Evolutionary conservation across 495 filamentous ascomycete genomes (phyloP).

Genomic region (Niebla homalea): DNA sequence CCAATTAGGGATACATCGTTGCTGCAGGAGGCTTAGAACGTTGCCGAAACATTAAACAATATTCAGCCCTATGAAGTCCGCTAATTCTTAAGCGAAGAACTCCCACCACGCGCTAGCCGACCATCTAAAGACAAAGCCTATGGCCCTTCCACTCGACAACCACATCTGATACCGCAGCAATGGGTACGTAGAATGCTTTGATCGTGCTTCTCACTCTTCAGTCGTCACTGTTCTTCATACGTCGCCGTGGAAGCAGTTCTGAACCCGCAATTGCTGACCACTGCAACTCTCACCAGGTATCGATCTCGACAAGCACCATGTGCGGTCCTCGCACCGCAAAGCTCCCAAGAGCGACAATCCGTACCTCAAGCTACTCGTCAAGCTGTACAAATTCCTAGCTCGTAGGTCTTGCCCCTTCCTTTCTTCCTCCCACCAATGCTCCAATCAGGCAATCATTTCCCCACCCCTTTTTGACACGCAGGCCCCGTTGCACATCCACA

Average conservation of each 20-base stretch:
- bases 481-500: too few species aligned
- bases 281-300: constrained; percentile 33
- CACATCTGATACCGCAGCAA: constrained; percentile 7
- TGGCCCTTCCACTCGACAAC: not conserved
- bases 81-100: constrained; percentile 10
- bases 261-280: constrained; percentile 4
- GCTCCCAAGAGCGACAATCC: constrained; percentile 97
- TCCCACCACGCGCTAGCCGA: constrained; percentile 6
- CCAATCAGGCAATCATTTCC: not conserved
- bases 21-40: too few species aligned
- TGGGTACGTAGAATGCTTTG: constrained; percentile 10
- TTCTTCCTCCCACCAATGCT: constrained; percentile 22
- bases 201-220: too few species aligned
- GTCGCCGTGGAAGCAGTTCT: not conserved
- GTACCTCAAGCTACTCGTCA: constrained; percentile 93
- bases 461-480: too few species aligned
- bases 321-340: constrained; percentile 76
- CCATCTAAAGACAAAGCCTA: constrained; percentile 7
- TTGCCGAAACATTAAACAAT: not conserved
- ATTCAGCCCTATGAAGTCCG: constrained; percentile 6
- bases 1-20: too few species aligned
- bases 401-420: constrained; percentile 49
- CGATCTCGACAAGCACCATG: constrained; percentile 68
- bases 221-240: not conserved
- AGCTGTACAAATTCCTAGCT: constrained; percentile 96